phyloP scores from a whole-genome alignment of 2,329 filamentous ascomycete genomes.

The Grosmannia clavigera region DNA sequence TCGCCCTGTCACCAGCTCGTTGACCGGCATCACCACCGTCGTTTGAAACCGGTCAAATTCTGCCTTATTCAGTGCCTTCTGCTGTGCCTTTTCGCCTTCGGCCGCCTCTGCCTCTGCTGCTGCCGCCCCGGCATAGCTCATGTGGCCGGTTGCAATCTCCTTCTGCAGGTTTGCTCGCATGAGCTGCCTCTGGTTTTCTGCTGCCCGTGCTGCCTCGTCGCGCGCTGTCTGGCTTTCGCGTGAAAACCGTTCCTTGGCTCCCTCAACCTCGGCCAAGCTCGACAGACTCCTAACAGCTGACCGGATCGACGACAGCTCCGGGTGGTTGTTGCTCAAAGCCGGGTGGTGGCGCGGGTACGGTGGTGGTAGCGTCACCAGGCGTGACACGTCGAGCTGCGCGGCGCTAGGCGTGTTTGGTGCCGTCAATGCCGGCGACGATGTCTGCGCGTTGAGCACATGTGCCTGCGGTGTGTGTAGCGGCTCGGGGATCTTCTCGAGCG shows the following conservation, averaged over 20 bases:
- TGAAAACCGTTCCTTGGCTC: slow-evolving; percentile 51
- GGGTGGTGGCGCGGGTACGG: slow-evolving; percentile 91
- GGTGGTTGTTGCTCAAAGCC: slow-evolving; percentile 91
- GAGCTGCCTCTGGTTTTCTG: slow-evolving; percentile 43
- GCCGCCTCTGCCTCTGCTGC: slow-evolving; percentile 67
- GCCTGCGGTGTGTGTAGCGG: slow-evolving; percentile 31
- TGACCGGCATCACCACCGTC: slow-evolving; percentile 70
- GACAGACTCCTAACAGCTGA: slow-evolving; percentile 60
- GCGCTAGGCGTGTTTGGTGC: slow-evolving; percentile 34
- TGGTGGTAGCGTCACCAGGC: slow-evolving; percentile 83
- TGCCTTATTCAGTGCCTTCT: slow-evolving; percentile 61
- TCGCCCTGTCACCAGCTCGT: slow-evolving; percentile 64
- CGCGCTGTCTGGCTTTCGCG: slow-evolving; percentile 44
- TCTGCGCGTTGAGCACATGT: neutral
- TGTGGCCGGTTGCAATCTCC: slow-evolving; percentile 64
- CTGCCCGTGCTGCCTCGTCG: slow-evolving; percentile 39
- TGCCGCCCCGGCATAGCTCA: slow-evolving; percentile 73
- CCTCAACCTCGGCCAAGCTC: slow-evolving; percentile 59
- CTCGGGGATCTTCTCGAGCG: slow-evolving; percentile 43
- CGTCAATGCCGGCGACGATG: slow-evolving; percentile 23
- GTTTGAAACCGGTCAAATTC: slow-evolving; percentile 80
- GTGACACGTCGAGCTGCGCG: slow-evolving; percentile 69
- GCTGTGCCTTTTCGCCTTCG: slow-evolving; percentile 53
- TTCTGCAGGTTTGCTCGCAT: slow-evolving; percentile 65
- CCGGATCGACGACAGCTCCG: slow-evolving; percentile 69